Conservation (phyloP, 1,284 basidiomycete species). For the Hemileia vastatrix region DNA sequence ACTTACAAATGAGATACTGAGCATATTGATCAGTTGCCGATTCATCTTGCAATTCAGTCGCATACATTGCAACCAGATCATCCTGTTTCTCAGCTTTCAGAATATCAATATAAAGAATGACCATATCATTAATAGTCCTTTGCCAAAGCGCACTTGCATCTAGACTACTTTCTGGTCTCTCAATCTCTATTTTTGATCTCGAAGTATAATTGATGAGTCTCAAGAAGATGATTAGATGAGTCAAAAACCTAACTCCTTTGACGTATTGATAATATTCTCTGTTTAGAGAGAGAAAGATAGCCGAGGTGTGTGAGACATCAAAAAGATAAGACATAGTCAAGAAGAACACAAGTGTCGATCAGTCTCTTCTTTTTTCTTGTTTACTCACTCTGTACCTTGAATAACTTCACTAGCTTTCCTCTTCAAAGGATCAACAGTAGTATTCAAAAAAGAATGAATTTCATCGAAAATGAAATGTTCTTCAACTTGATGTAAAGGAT, state of each 20-base stretch:
- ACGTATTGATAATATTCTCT: too few relatives aligned
- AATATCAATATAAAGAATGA: constrained; percentile 79
- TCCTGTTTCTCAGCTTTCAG: constrained; percentile 69
- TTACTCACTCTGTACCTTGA: too few relatives aligned
- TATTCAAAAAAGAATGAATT: too few relatives aligned
- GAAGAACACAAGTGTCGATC: too few relatives aligned
- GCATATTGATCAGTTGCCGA: constrained; percentile 89
- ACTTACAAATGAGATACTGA: constrained; percentile 62
- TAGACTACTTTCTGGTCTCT: neutral
- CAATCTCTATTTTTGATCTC: constrained; percentile 42
- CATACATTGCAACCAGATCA: constrained; percentile 84
- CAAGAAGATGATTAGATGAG: constrained; percentile 85
- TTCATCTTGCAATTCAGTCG: constrained; percentile 68
- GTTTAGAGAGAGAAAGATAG: too few relatives aligned
- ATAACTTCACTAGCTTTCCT: neutral
- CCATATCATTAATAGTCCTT: constrained; percentile 55
- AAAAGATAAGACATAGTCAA: neutral
- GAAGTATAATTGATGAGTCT: constrained; percentile 68
- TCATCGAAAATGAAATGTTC: too few relatives aligned
- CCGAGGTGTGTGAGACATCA: neutral
- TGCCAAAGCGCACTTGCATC: neutral
- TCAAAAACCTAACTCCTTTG: constrained; percentile 67
- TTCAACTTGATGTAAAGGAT: too few relatives aligned
- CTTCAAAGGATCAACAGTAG: constrained; percentile 4
- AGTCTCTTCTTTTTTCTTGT: too few relatives aligned